Evolutionary conservation across 345 rosid genomes (phyloP).

Genomic region (Pugionium cornutum): DNA sequence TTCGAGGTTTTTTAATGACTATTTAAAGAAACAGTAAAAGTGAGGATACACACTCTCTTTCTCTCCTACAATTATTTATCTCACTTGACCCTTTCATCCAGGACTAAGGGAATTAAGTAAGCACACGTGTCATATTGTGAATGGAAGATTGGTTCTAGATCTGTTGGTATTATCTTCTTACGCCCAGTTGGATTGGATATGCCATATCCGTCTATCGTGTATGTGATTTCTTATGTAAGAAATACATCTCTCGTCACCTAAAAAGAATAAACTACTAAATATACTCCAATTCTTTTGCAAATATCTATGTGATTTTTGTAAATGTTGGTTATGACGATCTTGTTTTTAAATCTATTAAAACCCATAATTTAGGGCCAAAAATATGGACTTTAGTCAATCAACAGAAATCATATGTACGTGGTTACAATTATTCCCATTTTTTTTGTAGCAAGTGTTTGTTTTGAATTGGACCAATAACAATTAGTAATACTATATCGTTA

Average conservation of each 20-base stretch:
- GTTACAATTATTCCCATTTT: no score
- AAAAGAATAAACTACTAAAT: no score
- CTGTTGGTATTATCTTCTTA: slow-evolving; percentile 9
- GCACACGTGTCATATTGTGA: not conserved
- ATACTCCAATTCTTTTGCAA: no score
- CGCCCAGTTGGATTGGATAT: slow-evolving; percentile 5
- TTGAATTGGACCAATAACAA: not conserved
- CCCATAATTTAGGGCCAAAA: not conserved
- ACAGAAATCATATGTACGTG: not conserved
- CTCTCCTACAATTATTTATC: not conserved
- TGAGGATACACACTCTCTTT: not conserved
- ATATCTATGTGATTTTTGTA: no score
- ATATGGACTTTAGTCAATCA: not conserved
- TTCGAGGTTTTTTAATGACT: not conserved
- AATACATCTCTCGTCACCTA: not conserved
- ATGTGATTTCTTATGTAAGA: not conserved
- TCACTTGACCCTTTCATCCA: slow-evolving; percentile 10
- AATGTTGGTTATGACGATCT: not conserved
- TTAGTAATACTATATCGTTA: no score
- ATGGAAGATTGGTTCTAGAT: not conserved
- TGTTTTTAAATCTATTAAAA: not conserved
- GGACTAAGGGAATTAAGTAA: not conserved
- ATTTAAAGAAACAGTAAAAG: not conserved
- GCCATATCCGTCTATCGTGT: slow-evolving; percentile 14
- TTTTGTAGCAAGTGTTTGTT: not conserved